phyloP scores from a whole-genome alignment of 1,284 basidiomycete species.

The Butyriboletus regius region DNA sequence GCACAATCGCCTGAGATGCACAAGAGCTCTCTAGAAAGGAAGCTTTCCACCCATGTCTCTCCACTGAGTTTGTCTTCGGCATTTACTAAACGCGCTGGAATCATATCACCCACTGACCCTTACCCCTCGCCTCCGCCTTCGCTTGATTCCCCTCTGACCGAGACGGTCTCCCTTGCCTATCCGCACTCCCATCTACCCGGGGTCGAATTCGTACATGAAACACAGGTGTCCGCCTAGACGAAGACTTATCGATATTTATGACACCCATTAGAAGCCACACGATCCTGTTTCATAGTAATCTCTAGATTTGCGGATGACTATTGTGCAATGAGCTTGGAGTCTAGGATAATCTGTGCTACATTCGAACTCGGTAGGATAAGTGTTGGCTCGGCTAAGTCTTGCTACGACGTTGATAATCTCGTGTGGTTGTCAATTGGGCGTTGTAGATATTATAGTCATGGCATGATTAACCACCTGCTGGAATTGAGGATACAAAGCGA shows the following conservation, averaged over 20 bases:
- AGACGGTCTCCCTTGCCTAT: conserved; percentile 13
- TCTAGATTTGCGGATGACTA: conserved; percentile 1
- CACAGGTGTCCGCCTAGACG: conserved; percentile 20
- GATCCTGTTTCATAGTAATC: conserved; percentile 1
- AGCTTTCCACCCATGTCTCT: conserved; percentile 32
- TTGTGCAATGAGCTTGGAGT: neutral
- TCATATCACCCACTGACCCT: conserved; percentile 42
- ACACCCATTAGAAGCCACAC: conserved; percentile 1
- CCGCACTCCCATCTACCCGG: conserved; percentile 1
- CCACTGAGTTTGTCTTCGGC: conserved; percentile 18
- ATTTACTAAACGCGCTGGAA: conserved; percentile 25
- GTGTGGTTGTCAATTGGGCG: neutral
- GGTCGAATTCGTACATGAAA: conserved; percentile 11
- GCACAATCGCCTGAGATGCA: conserved; percentile 11
- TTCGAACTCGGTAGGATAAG: neutral
- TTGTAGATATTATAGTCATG: neutral
- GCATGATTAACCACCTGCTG: neutral
- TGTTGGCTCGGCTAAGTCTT: neutral
- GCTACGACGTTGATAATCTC: neutral
- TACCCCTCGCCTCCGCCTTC: conserved; percentile 75
- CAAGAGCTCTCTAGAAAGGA: conserved; percentile 19
- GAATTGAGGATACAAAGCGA: neutral
- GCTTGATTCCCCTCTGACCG: conserved; percentile 55
- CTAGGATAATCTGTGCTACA: neutral
- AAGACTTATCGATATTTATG: conserved; percentile 24